Evolutionary conservation across 495 filamentous ascomycete genomes (phyloP).

Genomic region (Neurospora intermedia): DNA sequence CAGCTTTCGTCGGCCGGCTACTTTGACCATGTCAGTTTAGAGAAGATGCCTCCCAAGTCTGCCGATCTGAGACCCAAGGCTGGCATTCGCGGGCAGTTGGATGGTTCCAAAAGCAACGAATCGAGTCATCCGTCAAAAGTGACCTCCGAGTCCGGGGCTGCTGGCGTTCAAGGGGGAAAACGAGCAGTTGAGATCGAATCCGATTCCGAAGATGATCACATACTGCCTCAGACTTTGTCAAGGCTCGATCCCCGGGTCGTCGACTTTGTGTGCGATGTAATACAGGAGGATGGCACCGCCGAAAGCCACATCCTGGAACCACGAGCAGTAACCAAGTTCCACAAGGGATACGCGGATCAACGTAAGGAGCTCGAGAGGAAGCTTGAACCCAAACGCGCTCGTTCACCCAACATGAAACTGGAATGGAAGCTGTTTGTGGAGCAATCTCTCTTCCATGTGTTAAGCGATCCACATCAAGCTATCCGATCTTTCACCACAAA

Average conservation of each 20-base stretch:
- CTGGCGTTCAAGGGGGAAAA: conserved; percentile 3
- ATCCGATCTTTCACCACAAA: conserved; percentile 53
- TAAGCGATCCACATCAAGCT: conserved; percentile 55
- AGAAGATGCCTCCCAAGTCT: conserved; percentile 25
- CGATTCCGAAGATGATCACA: conserved; percentile 26
- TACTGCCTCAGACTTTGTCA: conserved; percentile 34
- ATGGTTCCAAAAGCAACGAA: conserved; percentile 8
- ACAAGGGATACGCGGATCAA: conserved; percentile 13
- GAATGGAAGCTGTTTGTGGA: conserved; percentile 52
- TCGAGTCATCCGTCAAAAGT: not conserved
- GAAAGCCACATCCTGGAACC: conserved; percentile 39
- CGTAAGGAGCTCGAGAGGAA: conserved; percentile 29
- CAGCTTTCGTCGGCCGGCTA: conserved; percentile 26
- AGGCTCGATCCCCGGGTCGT: conserved; percentile 35
- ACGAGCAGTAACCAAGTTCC: conserved; percentile 17
- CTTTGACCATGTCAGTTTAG: conserved; percentile 23
- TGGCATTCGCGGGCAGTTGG: conserved; percentile 9
- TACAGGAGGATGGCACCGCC: conserved; percentile 39
- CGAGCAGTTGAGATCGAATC: conserved; percentile 12
- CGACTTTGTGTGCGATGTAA: conserved; percentile 41
- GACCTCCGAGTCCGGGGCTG: conserved; percentile 1
- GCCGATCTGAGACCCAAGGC: conserved; percentile 15
- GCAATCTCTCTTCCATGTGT: conserved; percentile 62
- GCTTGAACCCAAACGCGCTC: conserved; percentile 9
- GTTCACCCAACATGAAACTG: conserved; percentile 19